A percentile compares a stretch with the other conserved stretches of the same genome.
These are phyloP conservation scores for Claviceps sp. DNA, from an alignment of 2,329 filamentous ascomycete genomes.

Conservation along the genomic window DNA sequence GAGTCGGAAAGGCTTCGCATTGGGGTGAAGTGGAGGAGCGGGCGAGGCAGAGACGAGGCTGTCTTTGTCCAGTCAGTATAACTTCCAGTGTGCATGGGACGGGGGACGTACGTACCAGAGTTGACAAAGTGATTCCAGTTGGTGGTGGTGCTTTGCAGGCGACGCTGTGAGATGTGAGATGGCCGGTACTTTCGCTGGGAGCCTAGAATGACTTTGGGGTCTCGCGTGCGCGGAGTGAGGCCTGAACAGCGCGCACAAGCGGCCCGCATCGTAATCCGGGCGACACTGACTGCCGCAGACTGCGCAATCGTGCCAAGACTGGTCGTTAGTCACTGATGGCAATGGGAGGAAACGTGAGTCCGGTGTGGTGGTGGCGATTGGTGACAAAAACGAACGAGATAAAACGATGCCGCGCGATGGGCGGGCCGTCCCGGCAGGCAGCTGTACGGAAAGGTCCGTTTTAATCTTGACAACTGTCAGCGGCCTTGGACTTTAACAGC, in stretches of 20 bases:
- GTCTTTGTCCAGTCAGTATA: background rate
- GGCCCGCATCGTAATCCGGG: constrained; percentile 14
- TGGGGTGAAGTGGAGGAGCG: constrained; percentile 9
- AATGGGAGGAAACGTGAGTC: background rate
- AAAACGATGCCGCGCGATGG: background rate
- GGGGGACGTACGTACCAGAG: constrained; percentile 12
- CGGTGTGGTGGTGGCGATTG: background rate
- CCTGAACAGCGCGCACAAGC: constrained; percentile 16
- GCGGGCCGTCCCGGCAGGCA: background rate
- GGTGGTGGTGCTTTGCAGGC: constrained; percentile 15
- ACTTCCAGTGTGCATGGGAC: background rate
- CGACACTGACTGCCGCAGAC: background rate
- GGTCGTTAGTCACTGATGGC: background rate
- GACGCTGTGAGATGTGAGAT: constrained; percentile 9
- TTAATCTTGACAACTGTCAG: background rate
- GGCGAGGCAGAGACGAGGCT: constrained; percentile 2
- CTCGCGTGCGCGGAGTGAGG: constrained; percentile 2
- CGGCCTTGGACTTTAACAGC: too few relatives aligned
- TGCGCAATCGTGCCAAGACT: background rate
- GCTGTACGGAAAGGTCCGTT: background rate
- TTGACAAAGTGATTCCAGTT: constrained; percentile 24
- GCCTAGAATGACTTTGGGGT: background rate
- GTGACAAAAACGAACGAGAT: background rate
- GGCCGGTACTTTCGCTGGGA: background rate
- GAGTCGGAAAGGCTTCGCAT: constrained; percentile 27